Evolutionary conservation across 1,139 yeast species (phyloP).

Genomic region (Eremothecium coryli): DNA sequence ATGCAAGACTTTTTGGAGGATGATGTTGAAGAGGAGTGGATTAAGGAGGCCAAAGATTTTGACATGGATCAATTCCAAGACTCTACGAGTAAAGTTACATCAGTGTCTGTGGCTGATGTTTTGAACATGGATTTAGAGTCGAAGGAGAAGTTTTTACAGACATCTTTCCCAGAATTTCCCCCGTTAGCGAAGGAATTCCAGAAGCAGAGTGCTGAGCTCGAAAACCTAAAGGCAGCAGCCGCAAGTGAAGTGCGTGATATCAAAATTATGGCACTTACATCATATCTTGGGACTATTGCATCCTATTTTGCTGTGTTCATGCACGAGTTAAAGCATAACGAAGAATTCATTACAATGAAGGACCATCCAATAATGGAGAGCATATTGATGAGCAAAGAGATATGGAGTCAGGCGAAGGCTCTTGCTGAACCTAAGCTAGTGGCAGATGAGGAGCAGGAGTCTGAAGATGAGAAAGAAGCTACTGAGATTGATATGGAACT

Average conservation of each 20-base stretch:
- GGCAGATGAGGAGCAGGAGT: conserved; percentile 21
- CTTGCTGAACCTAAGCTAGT: conserved; percentile 33
- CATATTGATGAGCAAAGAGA: conserved; percentile 66
- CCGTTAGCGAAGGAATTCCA: conserved; percentile 65
- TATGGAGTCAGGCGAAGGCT: conserved; percentile 76
- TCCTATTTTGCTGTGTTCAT: conserved; percentile 68
- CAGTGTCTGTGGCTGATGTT: conserved; percentile 26
- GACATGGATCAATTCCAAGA: conserved; percentile 33
- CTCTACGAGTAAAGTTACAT: conserved; percentile 32
- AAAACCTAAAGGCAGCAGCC: conserved; percentile 27
- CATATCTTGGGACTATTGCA: conserved; percentile 66
- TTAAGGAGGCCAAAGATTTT: conserved; percentile 35
- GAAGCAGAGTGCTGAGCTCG: conserved; percentile 39
- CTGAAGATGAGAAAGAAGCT: conserved; percentile 27
- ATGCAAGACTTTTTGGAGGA: conserved; percentile 82
- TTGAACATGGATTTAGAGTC: conserved; percentile 34
- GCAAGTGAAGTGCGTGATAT: conserved; percentile 36
- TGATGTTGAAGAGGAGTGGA: conserved; percentile 70
- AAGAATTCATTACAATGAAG: conserved; percentile 55
- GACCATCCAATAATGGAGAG: conserved; percentile 86
- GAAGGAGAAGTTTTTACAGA: conserved; percentile 41
- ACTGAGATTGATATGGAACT: conserved; percentile 24
- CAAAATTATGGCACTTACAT: conserved; percentile 59
- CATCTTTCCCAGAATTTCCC: conserved; percentile 74
- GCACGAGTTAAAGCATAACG: conserved; percentile 42